These are phyloP conservation scores for Venturia carpophila DNA, from an alignment of 2,329 filamentous ascomycete genomes.

Conservation along the genomic window DNA sequence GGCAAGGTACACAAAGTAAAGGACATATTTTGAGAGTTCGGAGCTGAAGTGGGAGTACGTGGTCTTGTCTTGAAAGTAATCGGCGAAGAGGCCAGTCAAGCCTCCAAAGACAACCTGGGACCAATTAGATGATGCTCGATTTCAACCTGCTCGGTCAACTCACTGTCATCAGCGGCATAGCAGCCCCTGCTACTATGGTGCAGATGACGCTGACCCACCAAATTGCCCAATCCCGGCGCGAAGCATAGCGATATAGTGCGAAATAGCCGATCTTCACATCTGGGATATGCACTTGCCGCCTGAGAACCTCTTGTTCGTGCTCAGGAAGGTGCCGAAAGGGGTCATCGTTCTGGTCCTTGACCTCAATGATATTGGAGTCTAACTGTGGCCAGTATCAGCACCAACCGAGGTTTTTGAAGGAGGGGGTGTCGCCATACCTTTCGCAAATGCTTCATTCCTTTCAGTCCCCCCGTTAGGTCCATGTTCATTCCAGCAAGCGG, in stretches of 20 bases:
- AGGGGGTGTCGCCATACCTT: neutral
- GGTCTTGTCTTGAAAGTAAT: slow-evolving; percentile 28
- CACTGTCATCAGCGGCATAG: slow-evolving; percentile 71
- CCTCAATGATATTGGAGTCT: slow-evolving; percentile 19
- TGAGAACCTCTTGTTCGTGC: slow-evolving; percentile 30
- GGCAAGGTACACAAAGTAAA: slow-evolving; percentile 35
- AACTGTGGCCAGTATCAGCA: slow-evolving; percentile 8
- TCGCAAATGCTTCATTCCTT: neutral
- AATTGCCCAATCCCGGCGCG: slow-evolving; percentile 55
- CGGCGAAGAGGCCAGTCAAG: slow-evolving; percentile 32
- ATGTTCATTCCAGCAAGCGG: neutral
- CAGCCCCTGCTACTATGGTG: slow-evolving; percentile 65
- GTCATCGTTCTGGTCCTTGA: slow-evolving; percentile 24
- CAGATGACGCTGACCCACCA: slow-evolving; percentile 54
- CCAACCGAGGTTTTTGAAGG: neutral
- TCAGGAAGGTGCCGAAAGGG: slow-evolving; percentile 32
- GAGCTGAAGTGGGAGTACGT: slow-evolving; percentile 27
- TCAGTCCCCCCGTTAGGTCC: neutral
- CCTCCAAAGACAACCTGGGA: slow-evolving; percentile 42
- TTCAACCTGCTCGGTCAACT: slow-evolving; percentile 19
- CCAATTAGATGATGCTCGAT: slow-evolving; percentile 50
- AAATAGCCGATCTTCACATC: slow-evolving; percentile 35
- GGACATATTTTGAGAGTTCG: slow-evolving; percentile 23
- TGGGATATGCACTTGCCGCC: slow-evolving; percentile 36
- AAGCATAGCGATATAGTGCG: slow-evolving; percentile 53